Evolutionary conservation across 305 asterid genomes (phyloP).

Genomic region (Solanum hybrid): DNA sequence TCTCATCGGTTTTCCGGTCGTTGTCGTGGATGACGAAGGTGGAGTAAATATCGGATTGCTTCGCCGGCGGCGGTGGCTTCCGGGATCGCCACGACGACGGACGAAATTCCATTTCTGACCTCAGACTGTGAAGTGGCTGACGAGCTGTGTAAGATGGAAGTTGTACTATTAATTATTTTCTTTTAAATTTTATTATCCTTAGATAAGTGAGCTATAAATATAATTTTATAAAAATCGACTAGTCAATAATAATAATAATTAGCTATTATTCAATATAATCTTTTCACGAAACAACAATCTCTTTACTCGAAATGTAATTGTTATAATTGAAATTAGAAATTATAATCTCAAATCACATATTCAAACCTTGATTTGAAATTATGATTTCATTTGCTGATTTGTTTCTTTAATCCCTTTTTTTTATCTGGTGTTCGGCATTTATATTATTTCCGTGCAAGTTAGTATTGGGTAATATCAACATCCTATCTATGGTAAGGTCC

Average conservation of each 20-base stretch:
- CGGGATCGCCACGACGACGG: conserved; percentile 60
- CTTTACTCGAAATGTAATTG: neutral
- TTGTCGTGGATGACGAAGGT: conserved; percentile 39
- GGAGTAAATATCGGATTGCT: conserved; percentile 61
- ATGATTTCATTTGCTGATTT: neutral
- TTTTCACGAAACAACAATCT: too few species aligned
- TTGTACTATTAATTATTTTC: neutral
- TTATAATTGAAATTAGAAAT: neutral
- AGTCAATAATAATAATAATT: too few species aligned
- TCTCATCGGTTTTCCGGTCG: conserved; percentile 14
- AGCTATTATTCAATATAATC: too few species aligned
- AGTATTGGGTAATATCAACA: too few species aligned
- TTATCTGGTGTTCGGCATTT: too few species aligned
- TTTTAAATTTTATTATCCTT: neutral
- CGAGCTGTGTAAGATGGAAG: neutral
- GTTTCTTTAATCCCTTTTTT: neutral
- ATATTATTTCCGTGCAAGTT: too few species aligned
- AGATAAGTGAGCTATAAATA: neutral
- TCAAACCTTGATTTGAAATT: too few species aligned
- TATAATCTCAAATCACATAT: neutral
- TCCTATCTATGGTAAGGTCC: neutral
- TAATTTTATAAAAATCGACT: neutral
- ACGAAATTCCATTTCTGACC: conserved; percentile 50
- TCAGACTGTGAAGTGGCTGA: neutral
- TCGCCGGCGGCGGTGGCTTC: conserved; percentile 39